These are phyloP conservation scores for Lumnitzera racemosa DNA, from an alignment of 345 rosid genomes.

Conservation along the genomic window DNA sequence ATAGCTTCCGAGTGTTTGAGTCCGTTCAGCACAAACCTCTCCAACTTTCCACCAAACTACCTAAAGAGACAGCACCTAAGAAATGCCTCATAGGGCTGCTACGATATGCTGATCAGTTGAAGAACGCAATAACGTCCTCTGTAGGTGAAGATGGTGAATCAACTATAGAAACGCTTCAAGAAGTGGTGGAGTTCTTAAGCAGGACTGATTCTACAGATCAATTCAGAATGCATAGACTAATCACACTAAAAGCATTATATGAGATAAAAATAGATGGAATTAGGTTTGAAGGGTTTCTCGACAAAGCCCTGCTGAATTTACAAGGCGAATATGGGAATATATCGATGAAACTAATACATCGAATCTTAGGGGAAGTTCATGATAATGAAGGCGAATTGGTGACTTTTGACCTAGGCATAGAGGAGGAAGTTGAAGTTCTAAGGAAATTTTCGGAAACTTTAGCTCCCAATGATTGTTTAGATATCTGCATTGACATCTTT, in stretches of 20 bases:
- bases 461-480: slow-evolving; percentile 53
- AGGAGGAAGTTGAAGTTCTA: slow-evolving; percentile 37
- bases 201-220: slow-evolving; percentile 61
- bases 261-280: slow-evolving; percentile 49
- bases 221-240: slow-evolving; percentile 32
- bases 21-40: slow-evolving; percentile 37
- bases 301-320: slow-evolving; percentile 49
- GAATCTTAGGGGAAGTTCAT: slow-evolving; percentile 17
- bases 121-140: slow-evolving; percentile 19
- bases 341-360: slow-evolving; percentile 38
- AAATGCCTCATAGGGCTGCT: slow-evolving; percentile 32
- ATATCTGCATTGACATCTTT: slow-evolving; percentile 54
- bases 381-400: slow-evolving; percentile 14
- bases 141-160: slow-evolving; percentile 44
- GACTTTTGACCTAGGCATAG: slow-evolving; percentile 35
- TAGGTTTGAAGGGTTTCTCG: slow-evolving; percentile 62
- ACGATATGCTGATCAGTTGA: slow-evolving; percentile 34
- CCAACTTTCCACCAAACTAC: slow-evolving; percentile 24
- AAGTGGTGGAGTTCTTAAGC: slow-evolving; percentile 72
- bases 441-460: slow-evolving; percentile 37
- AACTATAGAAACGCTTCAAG: slow-evolving; percentile 60
- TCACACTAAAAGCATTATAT: slow-evolving; percentile 43
- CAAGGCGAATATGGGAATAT: slow-evolving; percentile 48
- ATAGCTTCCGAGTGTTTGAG: slow-evolving; percentile 39
- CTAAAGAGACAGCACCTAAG: slow-evolving; percentile 11